phyloP scores from a whole-genome alignment of 345 rosid genomes.

The Brassica napus region Da-Ae NC_063435.1:13060501-13061000 shows the following conservation, averaged over 20 bases:
- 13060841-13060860: neutral
- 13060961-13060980: neutral
- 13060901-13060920: slow-evolving; percentile 9
- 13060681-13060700: neutral
- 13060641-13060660: neutral
- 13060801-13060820: neutral
- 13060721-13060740: slow-evolving; percentile 13
- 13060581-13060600: slow-evolving; percentile 17
- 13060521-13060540: neutral
- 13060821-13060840: slow-evolving; percentile 18
- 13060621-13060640: slow-evolving; percentile 15
- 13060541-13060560: neutral
- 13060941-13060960: neutral
- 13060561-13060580: neutral
- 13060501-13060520: neutral
- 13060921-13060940: neutral
- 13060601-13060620: neutral
- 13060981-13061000: neutral
- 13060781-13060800: neutral
- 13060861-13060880: slow-evolving; percentile 1
- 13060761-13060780: too few relatives aligned
- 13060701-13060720: neutral
- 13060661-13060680: slow-evolving; percentile 22
- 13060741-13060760: neutral
- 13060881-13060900: neutral